Conservation (phyloP, 2,329 filamentous ascomycete species). For the Thelonectria olida region DNA sequence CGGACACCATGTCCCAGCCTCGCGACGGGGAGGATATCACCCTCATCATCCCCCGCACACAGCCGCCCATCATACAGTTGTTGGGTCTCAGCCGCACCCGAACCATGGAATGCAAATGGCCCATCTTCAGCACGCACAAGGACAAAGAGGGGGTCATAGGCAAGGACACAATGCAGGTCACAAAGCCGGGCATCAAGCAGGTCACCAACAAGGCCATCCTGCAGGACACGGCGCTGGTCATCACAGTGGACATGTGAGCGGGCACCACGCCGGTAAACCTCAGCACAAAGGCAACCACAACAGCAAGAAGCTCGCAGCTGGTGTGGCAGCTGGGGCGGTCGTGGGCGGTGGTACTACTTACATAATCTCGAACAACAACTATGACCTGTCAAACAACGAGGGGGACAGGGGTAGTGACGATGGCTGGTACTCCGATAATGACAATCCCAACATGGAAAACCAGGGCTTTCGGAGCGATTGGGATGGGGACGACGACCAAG, state of each 20-base stretch:
- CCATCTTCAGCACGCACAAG: too few species aligned
- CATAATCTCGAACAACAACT: neutral
- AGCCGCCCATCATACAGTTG: neutral
- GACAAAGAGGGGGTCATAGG: too few species aligned
- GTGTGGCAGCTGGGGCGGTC: neutral
- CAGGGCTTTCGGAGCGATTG: too few species aligned
- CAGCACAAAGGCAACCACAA: neutral
- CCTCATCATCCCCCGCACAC: neutral
- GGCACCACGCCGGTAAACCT: neutral
- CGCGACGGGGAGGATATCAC: too few species aligned
- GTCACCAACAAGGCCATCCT: too few species aligned
- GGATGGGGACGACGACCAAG: too few species aligned
- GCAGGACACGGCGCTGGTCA: too few species aligned
- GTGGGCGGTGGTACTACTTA: neutral
- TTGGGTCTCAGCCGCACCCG: neutral
- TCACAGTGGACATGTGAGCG: too few species aligned
- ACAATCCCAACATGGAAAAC: too few species aligned
- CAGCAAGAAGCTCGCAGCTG: neutral
- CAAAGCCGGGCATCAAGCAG: too few species aligned
- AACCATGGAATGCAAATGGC: neutral
- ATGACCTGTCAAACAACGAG: neutral
- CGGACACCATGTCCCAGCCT: neutral
- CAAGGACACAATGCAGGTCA: too few species aligned
- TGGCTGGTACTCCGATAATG: neutral
- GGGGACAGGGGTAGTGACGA: neutral